Conservation (phyloP, 208 protist species). For the Acanthamoeba divionensis region DNA sequence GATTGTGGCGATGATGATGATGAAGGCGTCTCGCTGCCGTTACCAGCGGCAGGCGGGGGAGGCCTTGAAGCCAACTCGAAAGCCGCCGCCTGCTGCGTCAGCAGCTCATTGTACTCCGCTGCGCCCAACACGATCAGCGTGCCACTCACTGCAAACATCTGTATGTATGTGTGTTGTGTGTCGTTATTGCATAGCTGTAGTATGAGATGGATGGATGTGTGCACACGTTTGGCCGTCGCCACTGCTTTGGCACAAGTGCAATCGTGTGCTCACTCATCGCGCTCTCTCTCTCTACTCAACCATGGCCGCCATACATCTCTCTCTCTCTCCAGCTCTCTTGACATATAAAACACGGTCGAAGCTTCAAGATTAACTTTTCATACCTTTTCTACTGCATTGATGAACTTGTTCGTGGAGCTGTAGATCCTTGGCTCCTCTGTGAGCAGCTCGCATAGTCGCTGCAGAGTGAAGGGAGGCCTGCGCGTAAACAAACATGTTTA, state of each 20-base stretch:
- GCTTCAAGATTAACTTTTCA: neutral
- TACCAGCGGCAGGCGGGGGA: neutral
- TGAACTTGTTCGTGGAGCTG: conserved; percentile 28
- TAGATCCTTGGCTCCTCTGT: neutral
- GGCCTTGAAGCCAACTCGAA: neutral
- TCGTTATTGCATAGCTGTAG: too few relatives aligned
- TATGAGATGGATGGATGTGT: too few relatives aligned
- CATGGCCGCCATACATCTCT: too few relatives aligned
- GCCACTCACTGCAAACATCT: conserved; percentile 48
- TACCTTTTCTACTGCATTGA: conserved; percentile 30
- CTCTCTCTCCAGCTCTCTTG: too few relatives aligned
- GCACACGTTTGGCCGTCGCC: too few relatives aligned
- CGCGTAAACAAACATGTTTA: neutral
- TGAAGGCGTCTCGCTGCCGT: neutral
- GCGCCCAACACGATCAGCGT: neutral
- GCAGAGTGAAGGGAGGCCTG: conserved; percentile 36
- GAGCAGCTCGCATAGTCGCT: conserved; percentile 34
- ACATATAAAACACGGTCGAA: too few relatives aligned
- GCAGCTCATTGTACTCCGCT: neutral
- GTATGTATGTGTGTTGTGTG: neutral
- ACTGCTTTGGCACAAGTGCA: too few relatives aligned
- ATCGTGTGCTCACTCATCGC: too few relatives aligned
- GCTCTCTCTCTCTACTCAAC: too few relatives aligned
- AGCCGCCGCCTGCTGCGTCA: neutral
- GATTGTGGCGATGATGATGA: neutral